Evolutionary conservation across 2,329 filamentous ascomycete species (phyloP), one percentile per base, ranked within the genome.

Genomic region (Aspergillus tanneri): DNA sequence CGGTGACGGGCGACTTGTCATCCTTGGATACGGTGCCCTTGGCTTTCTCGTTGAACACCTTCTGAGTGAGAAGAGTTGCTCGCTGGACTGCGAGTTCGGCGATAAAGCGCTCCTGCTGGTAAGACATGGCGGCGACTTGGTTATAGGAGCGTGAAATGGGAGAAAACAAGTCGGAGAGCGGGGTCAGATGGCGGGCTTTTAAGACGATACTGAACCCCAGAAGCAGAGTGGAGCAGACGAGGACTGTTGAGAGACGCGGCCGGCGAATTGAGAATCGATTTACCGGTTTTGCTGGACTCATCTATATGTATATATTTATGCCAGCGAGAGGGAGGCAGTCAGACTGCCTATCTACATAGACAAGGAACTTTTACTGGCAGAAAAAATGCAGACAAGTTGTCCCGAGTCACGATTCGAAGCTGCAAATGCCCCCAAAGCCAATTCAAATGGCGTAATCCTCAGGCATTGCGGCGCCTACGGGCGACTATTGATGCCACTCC

Each of bases 1-100:
- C 93, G 14, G 93, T 99, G 62, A 99, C 93, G 57, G 93, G 93
- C 8, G 91, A 96, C 68, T 89, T 90, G 78, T 99, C 93, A 71
- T 89, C 86, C 77, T 99, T 99, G 69, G 86, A 87, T 43, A 96
- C 80, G 37, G 93, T 96, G 60, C 92, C 92, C 76, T 97, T 97
- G 62, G 90, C 87, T 72, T 92, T 93, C 61, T 92, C 87, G 73
- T 90, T 78, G 76, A 88, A 88, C 66, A 90, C 87, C 53, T 81
- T 81, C 70, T 88, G 87, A 43, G 87, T 90, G 49, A 90, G 79
- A 56, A 90, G 77, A 18, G 83, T 77, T 21, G 87, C 91, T 56
- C 91, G 84, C 75, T 95, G 90, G 48, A 96, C 91, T 53, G 91
- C 90, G 35, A 96, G 83, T 68, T 92, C 85, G 53, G 91, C 91